phyloP scores from a whole-genome alignment of 352 stramenopile species.

The Paralagenidium karlingii region DNA sequence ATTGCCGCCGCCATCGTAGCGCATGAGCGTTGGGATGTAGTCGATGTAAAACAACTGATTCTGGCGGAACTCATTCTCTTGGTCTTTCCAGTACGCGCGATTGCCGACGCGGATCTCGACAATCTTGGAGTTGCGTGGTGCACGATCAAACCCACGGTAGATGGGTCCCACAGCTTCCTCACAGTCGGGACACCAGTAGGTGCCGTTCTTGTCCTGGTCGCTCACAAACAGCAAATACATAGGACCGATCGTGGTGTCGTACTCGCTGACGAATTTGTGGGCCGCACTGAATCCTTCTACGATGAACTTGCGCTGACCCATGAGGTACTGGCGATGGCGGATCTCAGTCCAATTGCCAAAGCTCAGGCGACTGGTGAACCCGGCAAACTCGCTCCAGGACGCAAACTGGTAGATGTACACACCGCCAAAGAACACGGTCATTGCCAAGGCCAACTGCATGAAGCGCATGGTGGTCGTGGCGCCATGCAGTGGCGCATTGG shows the following conservation, averaged over 20 bases:
- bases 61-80: conserved; percentile 62
- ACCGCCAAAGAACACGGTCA: conserved; percentile 42
- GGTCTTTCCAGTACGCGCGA: conserved; percentile 46
- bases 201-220: conserved; percentile 45
- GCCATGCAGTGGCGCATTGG: too few relatives aligned
- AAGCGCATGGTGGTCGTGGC: conserved; percentile 50
- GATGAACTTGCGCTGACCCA: conserved; percentile 42
- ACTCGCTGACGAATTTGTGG: conserved; percentile 68
- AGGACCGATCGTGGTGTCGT: conserved; percentile 47
- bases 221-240: conserved; percentile 73
- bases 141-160: conserved; percentile 38
- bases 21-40: conserved; percentile 59
- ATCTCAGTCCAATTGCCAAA: conserved; percentile 11
- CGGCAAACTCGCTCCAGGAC: conserved; percentile 15
- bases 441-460: conserved; percentile 49
- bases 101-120: conserved; percentile 57
- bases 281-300: conserved; percentile 54
- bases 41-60: conserved; percentile 79
- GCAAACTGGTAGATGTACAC: conserved; percentile 67
- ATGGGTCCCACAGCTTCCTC: conserved; percentile 41
- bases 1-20: conserved; percentile 66
- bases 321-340: conserved; percentile 23
- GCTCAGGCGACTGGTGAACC: conserved; percentile 10
- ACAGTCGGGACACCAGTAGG: conserved; percentile 71
- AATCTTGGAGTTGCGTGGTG: conserved; percentile 40